Evolutionary conservation across 2,329 filamentous ascomycete species (phyloP), one percentile per base, ranked within the genome.

Genomic region (Pseudogymnoascus pannorum): DNA sequence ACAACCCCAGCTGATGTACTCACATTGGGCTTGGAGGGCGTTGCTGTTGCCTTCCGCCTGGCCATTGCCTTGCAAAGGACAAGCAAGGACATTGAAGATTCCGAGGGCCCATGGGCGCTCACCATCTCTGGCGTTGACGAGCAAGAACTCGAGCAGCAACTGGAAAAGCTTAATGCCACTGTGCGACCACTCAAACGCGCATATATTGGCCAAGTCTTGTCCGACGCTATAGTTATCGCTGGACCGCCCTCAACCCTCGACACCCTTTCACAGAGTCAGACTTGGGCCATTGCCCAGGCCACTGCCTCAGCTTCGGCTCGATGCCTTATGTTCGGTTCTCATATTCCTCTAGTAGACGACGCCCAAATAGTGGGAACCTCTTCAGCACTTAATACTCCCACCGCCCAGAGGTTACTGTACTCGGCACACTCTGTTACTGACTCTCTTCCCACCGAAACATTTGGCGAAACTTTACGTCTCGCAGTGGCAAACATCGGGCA

Each of bases 21-120:
- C 1, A 14, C 33, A 54, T 14, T 60, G 11, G 60, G 40, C 5
- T 35, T 59, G 18, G 51, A 59, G 1, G 51, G 62, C 5, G 63
- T 66, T 35, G 64, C 59, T 26, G 33, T 60, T 40, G 63, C 60
- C 5, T 60, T 68, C n/a, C 59, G 65, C 1, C 58, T 67, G 3
- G 67, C 64, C 2, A 29, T 67, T 22, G 54, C 61, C 26, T 9
- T 63, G 33, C 11, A 61, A 62, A 26, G 65, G 59, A 22, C 65
- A 61, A 31, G 62, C 59, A 33, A 51, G 60, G 7, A 64, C 64
- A 33, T 62, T 16, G 12, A 67, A 66, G 26, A 60, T 35, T 12
- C 18, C 14, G 6, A 61, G 8, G 38, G 36, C 31, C 24, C 16
- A 16, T 60, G 57, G 58, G 57, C 60, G 7, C n/a, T n/a, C 22